A percentile compares a stretch with the other conserved stretches of the same genome.
Conservation (phyloP, 23 red algal genomes). For the Gracilaria domingensis region DNA sequence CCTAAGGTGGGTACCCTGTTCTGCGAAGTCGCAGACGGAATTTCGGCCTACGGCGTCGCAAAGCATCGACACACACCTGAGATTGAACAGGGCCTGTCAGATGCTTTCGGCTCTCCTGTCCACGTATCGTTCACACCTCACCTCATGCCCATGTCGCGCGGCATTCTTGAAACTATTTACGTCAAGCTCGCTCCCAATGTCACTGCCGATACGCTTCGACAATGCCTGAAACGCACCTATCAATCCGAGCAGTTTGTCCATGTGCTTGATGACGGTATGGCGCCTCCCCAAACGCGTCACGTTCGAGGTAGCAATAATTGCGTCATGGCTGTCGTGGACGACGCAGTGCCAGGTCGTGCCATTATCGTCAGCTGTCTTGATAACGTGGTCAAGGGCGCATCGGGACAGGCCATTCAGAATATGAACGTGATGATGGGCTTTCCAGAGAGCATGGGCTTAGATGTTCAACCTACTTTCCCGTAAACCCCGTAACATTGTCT, state of each 20-base stretch:
- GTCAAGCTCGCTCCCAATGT: slow-evolving; percentile 74
- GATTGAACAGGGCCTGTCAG: slow-evolving; percentile 97
- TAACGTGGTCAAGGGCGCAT: slow-evolving; percentile 98
- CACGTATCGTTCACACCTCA: slow-evolving; percentile 94
- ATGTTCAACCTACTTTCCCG: slow-evolving; percentile 85
- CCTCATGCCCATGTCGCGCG: slow-evolving; percentile 94
- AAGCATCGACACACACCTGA: slow-evolving; percentile 94
- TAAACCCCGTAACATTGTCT: slow-evolving; percentile 4
- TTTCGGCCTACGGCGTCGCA: slow-evolving; percentile 91
- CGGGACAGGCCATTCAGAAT: slow-evolving; percentile 97
- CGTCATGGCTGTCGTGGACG: slow-evolving; percentile 85
- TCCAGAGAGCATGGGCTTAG: slow-evolving; percentile 83
- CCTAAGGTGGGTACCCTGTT: slow-evolving; percentile 88
- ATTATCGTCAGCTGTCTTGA: slow-evolving; percentile 92
- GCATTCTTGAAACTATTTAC: slow-evolving; percentile 97
- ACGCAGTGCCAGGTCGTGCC: slow-evolving; percentile 78
- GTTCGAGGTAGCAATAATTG: slow-evolving; percentile 94
- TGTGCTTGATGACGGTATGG: slow-evolving; percentile 63
- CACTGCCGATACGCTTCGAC: slow-evolving; percentile 45
- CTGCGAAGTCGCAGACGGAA: slow-evolving; percentile 94
- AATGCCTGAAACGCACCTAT: slow-evolving; percentile 72
- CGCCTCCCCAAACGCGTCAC: slow-evolving; percentile 91
- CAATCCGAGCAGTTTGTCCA: slow-evolving; percentile 91
- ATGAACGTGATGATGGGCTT: slow-evolving; percentile 98
- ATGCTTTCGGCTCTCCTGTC: slow-evolving; percentile 64